A percentile compares a stretch with the other conserved stretches of the same genome.
Evolutionary conservation across 305 asterid species (phyloP).

Genomic region (Fraxinus ornus): DNA sequence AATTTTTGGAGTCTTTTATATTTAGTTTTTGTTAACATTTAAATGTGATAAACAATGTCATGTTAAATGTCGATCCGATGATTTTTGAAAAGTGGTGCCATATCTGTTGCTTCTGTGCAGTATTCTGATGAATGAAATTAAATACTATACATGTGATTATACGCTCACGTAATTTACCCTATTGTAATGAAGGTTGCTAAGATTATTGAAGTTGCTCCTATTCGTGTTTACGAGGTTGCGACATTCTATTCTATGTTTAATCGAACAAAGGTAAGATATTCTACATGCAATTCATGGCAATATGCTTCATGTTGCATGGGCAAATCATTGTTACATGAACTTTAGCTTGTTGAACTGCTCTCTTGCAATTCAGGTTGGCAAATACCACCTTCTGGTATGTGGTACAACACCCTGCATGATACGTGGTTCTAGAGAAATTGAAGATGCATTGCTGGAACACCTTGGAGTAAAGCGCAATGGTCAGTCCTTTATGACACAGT

Average conservation of each 20-base stretch:
- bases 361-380: slow-evolving; percentile 67
- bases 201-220: slow-evolving; percentile 88
- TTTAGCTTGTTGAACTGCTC: slow-evolving; percentile 21
- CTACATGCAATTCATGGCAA: slow-evolving; percentile 1
- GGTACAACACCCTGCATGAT: slow-evolving; percentile 99
- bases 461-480: slow-evolving; percentile 96
- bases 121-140: slow-evolving; percentile 8
- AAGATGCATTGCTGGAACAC: slow-evolving; percentile 79
- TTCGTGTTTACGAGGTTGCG: slow-evolving; percentile 97
- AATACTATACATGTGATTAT: background rate
- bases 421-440: slow-evolving; percentile 94
- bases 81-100: background rate
- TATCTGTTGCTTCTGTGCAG: slow-evolving; percentile 14
- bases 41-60: background rate
- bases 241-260: slow-evolving; percentile 98
- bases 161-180: slow-evolving; percentile 6
- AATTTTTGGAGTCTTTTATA: background rate
- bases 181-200: slow-evolving; percentile 67
- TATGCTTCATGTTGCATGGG: slow-evolving; percentile 15
- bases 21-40: background rate
- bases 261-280: slow-evolving; percentile 66
- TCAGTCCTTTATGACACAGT: slow-evolving; percentile 27
- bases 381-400: slow-evolving; percentile 95
- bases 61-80: background rate
- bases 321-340: background rate